These are phyloP conservation scores for Arachis monticola DNA, from an alignment of 331 rosid genomes.

Conservation along the genomic window DNA sequence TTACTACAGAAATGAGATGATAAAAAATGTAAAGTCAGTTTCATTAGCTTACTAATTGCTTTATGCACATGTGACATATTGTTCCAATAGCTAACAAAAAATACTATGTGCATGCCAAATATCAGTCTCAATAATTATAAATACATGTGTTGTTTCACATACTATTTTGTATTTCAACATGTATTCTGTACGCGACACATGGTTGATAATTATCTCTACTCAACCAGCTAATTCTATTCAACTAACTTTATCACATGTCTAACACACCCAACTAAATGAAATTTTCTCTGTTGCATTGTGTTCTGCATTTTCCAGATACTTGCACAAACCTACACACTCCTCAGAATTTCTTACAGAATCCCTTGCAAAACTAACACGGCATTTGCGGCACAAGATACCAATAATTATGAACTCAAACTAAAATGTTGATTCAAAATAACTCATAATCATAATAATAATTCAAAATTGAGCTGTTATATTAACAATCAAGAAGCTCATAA, in stretches of 20 bases:
- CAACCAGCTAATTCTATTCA: too few relatives aligned
- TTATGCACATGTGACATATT: too few relatives aligned
- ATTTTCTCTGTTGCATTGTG: neutral
- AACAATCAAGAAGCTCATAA: neutral
- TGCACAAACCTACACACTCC: constrained; percentile 15
- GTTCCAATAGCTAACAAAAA: too few relatives aligned
- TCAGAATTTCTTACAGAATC: neutral
- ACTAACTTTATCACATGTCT: neutral
- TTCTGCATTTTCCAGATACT: constrained; percentile 11
- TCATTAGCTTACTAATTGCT: too few relatives aligned
- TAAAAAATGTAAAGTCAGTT: too few relatives aligned
- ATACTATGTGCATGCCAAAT: too few relatives aligned
- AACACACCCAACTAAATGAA: neutral
- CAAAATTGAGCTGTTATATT: too few relatives aligned
- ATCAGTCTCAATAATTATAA: too few relatives aligned
- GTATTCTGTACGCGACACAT: too few relatives aligned
- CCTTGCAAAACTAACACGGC: neutral
- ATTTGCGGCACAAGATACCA: neutral
- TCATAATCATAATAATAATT: neutral
- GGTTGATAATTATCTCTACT: too few relatives aligned
- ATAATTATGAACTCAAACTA: neutral
- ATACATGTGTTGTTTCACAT: too few relatives aligned
- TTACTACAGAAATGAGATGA: neutral
- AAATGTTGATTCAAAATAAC: neutral
- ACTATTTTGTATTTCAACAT: too few relatives aligned